Conservation (phyloP, 768 basidiomycete species). For the Boletus bicolor region DNA sequence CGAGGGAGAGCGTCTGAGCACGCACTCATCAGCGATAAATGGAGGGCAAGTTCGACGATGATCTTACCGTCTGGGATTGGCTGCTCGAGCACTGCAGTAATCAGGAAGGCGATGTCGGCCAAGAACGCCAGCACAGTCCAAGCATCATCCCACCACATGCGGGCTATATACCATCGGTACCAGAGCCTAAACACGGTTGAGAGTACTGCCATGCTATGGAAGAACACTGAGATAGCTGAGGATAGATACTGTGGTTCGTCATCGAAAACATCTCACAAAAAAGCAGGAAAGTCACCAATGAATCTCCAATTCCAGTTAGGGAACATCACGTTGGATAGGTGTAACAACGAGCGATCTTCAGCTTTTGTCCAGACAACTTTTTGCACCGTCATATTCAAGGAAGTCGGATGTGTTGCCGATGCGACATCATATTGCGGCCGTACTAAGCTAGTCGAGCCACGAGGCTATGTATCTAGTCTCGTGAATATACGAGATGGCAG, state of each 20-base stretch:
- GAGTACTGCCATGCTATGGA: constrained; percentile 23
- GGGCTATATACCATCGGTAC: constrained; percentile 18
- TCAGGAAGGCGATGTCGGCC: constrained; percentile 12
- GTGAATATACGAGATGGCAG: too few relatives aligned
- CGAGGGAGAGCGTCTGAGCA: too few relatives aligned
- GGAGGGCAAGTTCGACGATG: not conserved
- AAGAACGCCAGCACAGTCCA: constrained; percentile 19
- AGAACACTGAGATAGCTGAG: constrained; percentile 12
- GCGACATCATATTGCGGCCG: too few relatives aligned
- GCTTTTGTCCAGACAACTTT: not conserved
- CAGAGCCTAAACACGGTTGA: constrained; percentile 23
- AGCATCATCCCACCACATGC: constrained; percentile 28
- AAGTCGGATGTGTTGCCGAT: too few relatives aligned
- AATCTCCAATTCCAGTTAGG: constrained; percentile 10
- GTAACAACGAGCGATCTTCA: not conserved
- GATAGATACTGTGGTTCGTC: not conserved
- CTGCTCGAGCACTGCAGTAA: constrained; percentile 3
- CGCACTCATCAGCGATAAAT: too few relatives aligned
- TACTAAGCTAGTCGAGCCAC: too few relatives aligned
- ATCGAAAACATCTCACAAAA: not conserved
- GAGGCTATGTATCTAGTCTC: too few relatives aligned
- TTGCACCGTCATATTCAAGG: not conserved
- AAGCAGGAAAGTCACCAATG: constrained; percentile 8
- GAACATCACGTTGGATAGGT: constrained; percentile 10
- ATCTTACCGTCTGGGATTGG: constrained; percentile 8